Conservation (phyloP, 2,329 filamentous ascomycete species). For the Metarhizium brunneum region DNA sequence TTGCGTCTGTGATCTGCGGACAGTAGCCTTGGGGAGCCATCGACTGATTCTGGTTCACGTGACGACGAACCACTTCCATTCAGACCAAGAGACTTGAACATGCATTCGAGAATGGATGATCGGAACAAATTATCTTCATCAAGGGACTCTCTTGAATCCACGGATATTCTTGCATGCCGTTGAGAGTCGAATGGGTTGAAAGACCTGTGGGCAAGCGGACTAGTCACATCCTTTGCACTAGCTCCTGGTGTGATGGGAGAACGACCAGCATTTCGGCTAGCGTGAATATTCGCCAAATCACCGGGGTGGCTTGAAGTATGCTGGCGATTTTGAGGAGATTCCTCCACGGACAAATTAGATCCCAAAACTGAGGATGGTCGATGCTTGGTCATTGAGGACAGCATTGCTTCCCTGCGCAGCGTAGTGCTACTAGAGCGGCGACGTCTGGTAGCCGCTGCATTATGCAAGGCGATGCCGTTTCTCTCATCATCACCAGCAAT, state of each 20-base stretch:
- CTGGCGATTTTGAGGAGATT: constrained; percentile 30
- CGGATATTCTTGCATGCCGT: constrained; percentile 36
- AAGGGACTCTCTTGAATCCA: constrained; percentile 68
- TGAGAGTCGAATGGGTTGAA: constrained; percentile 50
- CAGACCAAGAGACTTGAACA: constrained; percentile 88
- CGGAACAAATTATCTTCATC: constrained; percentile 87
- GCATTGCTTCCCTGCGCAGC: constrained; percentile 68
- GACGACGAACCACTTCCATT: constrained; percentile 57
- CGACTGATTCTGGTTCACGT: constrained; percentile 63
- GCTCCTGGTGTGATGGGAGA: constrained; percentile 13
- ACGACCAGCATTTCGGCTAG: constrained; percentile 51
- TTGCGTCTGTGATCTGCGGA: constrained; percentile 69
- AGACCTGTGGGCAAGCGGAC: constrained; percentile 38
- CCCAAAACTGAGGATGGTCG: constrained; percentile 33
- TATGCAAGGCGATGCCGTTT: constrained; percentile 94
- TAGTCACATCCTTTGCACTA: constrained; percentile 23
- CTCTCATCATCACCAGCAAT: constrained; percentile 66
- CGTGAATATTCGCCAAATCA: constrained; percentile 71
- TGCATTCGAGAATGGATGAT: constrained; percentile 84
- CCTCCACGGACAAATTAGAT: constrained; percentile 23
- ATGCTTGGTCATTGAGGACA: constrained; percentile 52
- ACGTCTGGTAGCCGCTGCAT: constrained; percentile 55
- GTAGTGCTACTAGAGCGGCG: constrained; percentile 65
- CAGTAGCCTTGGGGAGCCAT: constrained; percentile 75
- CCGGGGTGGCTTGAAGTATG: constrained; percentile 54